Base-by-base conservation (phyloP, 805 yeast species). In the Saturnispora saitoi region DNA sequence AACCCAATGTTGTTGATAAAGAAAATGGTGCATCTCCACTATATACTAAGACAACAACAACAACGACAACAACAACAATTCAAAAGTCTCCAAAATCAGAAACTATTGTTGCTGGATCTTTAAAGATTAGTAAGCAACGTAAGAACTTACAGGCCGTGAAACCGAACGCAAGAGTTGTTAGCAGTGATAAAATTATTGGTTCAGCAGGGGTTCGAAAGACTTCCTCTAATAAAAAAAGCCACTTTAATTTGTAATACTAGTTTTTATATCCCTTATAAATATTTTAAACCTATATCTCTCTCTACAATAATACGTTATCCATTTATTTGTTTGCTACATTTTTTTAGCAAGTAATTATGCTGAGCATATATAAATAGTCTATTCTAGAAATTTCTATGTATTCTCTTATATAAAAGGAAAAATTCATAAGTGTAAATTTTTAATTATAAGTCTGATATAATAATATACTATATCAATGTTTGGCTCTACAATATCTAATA, bases 41-140 rank as follows among this genome's bases (percentile, higher is more conserved):
- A 19, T 62, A 70, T 52, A 71, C 72, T 14, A 73, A 70, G 12
- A 73, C 77, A 2, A 72, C 78, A 3, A 75, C 76, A 6, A 74
- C 79, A 8, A 66, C 76, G 6, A 73, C 77, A 1, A 73, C 74
- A 4, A 73, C 78, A 2, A 65, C 64, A 1, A 59, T 61, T 14
- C 53, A 67, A 26, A 63, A 65, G 11, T 59, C 63, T 8, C 63
- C 54, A n/a, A 47, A 53, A 4, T 29, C 49, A 17, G 48, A 47
- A 29, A 14, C 22, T 9, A 46, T 50, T 56, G 47, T 62, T 55
- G 49, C 51, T 59, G 34, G 58, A 60, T 19, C 34, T 20, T 40
- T 53, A 4, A 53, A 53, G 38, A 43, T 53, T 14, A 51, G 50
- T 8, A 66, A 65, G 45, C 66, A 62, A 32, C 57, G 67, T 44